Base-by-base conservation (phyloP, 306 rosid species). In the Pyrus pyrifolia region DNA sequence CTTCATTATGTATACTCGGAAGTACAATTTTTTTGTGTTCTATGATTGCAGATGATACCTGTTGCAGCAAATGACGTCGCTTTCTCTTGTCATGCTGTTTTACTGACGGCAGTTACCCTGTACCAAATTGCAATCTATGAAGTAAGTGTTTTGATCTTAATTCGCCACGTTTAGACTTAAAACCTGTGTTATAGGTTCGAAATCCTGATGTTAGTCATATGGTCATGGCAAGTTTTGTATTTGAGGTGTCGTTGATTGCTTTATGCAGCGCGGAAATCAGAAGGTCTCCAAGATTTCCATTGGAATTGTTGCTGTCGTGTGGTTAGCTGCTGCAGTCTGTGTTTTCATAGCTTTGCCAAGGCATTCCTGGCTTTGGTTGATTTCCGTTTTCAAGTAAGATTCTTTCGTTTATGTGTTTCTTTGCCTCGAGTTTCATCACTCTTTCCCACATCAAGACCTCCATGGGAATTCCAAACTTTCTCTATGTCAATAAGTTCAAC, bases 1-100 rank as follows among this genome's bases (percentile, higher is more conserved):
- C 40, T 35, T 35, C 40, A 35, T 35, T 35, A 35, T 35, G 40
- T 35, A 35, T 35, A 6, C 40, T 35, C 8, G 40, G 40, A 35
- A 35, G 40, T 35, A 35, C 40, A 1, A 35, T 6, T 6, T 35
- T 35, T 35, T 35, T 35, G 40, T 35, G 40, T 35, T 35, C 40
- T 35, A 6, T 35, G 40, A 35, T 35, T 35, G 71, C 88, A 95
- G 99, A 95, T 92, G 99, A 95, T 92, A 79, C 99, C 99, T 3
- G 97, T 95, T 11, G 99, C 97, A 25, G 89, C 93, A 73, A 95
- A 92, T 67, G 99, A 95, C 81, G 97, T 95, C 25, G 97, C 97
- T 70, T 95, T 95, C 79, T 92, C 99, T 53, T 21, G 21, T 55
- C 97, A 95, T 71, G 99, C 99, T 60, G 99, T 95, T 82, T 64